Evolutionary conservation across 1,139 yeast genomes (phyloP), one percentile per base, ranked within the genome.

Genomic region (Geotrichum siamense): DNA sequence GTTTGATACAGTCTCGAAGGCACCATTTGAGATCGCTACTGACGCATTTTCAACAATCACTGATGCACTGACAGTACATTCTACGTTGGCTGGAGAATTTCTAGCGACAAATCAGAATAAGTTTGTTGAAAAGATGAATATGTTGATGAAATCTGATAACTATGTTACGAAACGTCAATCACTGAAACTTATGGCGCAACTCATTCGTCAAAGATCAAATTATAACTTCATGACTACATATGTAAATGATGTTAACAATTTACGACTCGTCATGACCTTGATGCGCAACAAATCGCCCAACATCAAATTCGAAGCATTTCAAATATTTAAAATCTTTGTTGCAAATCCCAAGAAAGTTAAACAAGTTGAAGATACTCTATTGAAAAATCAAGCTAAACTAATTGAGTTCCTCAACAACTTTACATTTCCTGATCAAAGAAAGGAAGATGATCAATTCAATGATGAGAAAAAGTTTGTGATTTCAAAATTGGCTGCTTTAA

Each of bases 91-190:
- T 0, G 69, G 83, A 3, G 86, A 79, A 42, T 89, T 86, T 56
- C 72, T 87, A 54, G 47, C 54, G 6, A 58, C 62, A 58, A 71
- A 57, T 40, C 64, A 64, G 27, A 63, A 60, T 8, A 53, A 58
- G 27, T 85, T 91, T 62, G 79, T 79, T 29, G 60, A 63, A 32
- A 68, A 69, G 51, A 80, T 86, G 54, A 86, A 84, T 60, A 70
- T 70, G 49, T 66, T 89, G 49, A 79, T 91, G 54, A 75, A 78
- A 40, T 81, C 86, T 41, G 76, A 76, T 19, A 87, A 84, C 61
- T 91, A 91, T 61, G 96, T 91, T 30, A 86, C 94, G 3, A 86
- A 87, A 59, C 75, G 98, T 50, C 98, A 91, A 63, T 80, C 94
- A 39, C 78, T 87, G 22, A 81, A 89, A 55, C 68, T 91, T 32